phyloP scores from a whole-genome alignment of 108 stramenopile genomes.

The Skeletonema potamos region DNA sequence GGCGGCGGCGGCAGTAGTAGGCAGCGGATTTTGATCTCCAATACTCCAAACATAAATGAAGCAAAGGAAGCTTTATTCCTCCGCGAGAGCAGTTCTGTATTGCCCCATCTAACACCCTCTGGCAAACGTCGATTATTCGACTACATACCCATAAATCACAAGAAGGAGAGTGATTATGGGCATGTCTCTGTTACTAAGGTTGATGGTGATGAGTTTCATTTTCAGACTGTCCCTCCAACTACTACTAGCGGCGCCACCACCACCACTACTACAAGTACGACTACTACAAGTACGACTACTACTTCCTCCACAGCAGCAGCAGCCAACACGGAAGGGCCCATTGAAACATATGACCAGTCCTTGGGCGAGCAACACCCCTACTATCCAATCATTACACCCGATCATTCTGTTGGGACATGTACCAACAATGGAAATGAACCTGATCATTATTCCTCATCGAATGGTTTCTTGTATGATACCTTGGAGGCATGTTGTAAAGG shows the following conservation, averaged over 20 bases:
- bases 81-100: background rate
- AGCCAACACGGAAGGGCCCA: background rate
- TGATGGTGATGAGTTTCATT: background rate
- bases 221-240: background rate
- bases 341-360: no score
- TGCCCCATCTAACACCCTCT: background rate
- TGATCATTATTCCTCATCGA: background rate
- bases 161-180: background rate
- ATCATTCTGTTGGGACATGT: background rate
- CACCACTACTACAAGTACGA: background rate
- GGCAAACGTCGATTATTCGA: background rate
- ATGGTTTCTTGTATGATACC: constrained; percentile 1
- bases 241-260: background rate
- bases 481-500: constrained; percentile 12
- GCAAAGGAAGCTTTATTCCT: background rate
- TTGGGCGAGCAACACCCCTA: background rate
- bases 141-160: background rate
- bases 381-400: background rate
- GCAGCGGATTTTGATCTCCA: no score
- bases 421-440: constrained; percentile 5
- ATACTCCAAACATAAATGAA: no score
- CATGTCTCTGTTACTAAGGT: background rate
- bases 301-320: background rate
- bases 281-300: background rate
- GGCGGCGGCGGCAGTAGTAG: no score